These are phyloP conservation scores for Isatis lusitanica DNA, from an alignment of 441 rosid genomes.

Conservation along the genomic window DNA sequence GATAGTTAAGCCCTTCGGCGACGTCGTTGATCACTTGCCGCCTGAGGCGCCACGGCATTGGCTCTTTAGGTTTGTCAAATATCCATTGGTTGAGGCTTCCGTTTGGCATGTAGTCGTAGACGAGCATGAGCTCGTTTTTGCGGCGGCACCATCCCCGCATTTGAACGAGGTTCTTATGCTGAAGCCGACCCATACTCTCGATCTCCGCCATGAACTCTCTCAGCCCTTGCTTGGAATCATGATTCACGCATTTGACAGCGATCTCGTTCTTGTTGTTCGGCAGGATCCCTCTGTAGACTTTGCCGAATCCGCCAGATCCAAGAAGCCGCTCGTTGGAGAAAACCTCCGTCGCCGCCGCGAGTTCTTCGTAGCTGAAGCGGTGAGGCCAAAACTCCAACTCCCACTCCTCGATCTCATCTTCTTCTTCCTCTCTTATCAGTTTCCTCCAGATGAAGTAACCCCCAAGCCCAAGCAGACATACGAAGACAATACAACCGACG, in stretches of 20 bases:
- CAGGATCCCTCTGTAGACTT: constrained; percentile 51
- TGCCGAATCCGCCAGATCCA: constrained; percentile 63
- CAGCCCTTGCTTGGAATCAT: constrained; percentile 59
- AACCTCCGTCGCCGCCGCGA: constrained; percentile 42
- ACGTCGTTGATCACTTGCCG: constrained; percentile 52
- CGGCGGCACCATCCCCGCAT: constrained; percentile 70
- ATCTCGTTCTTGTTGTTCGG: constrained; percentile 41
- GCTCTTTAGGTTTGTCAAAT: constrained; percentile 51
- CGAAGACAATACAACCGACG: constrained; percentile 40
- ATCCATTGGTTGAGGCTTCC: constrained; percentile 59
- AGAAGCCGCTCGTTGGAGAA: constrained; percentile 55
- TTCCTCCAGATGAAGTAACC: constrained; percentile 44
- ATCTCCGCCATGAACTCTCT: constrained; percentile 78
- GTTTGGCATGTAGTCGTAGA: constrained; percentile 66
- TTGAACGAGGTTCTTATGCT: constrained; percentile 60
- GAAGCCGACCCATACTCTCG: constrained; percentile 59
- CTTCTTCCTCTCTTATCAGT: constrained; percentile 40
- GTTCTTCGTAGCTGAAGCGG: constrained; percentile 59
- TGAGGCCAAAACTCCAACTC: constrained; percentile 73
- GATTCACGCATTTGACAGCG: constrained; percentile 65
- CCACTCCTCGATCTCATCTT: constrained; percentile 62
- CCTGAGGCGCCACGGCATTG: constrained; percentile 51
- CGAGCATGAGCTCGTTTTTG: constrained; percentile 57
- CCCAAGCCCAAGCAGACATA: constrained; percentile 36
- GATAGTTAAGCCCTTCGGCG: constrained; percentile 62